A percentile compares a stretch with the other conserved stretches of the same genome.
Conservation (phyloP, 2,329 filamentous ascomycete genomes). For the Leptoxyphium fumago region DNA sequence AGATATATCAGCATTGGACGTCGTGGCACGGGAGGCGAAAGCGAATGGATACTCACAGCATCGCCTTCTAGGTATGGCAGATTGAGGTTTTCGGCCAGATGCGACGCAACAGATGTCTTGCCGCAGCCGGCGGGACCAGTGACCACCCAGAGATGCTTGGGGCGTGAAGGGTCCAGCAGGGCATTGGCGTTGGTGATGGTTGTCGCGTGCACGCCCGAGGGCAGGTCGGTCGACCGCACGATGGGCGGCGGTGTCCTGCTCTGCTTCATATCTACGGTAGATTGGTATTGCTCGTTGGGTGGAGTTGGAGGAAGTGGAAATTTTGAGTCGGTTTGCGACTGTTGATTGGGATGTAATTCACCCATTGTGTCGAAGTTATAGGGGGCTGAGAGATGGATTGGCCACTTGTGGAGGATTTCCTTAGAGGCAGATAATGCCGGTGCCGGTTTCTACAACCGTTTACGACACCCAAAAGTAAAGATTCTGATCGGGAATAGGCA, state of each 20-base stretch:
- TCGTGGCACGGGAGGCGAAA: neutral
- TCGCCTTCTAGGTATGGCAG: slow-evolving; percentile 38
- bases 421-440: too few relatives aligned
- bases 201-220: neutral
- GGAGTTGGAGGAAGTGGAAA: neutral
- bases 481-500: too few relatives aligned
- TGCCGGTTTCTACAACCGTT: too few relatives aligned
- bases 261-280: neutral
- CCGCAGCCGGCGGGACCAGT: slow-evolving; percentile 40
- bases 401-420: too few relatives aligned
- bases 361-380: too few relatives aligned
- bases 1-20: neutral
- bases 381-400: too few relatives aligned
- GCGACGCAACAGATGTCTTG: slow-evolving; percentile 37
- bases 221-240: neutral
- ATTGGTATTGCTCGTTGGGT: neutral
- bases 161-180: neutral
- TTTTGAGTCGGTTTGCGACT: neutral
- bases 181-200: neutral
- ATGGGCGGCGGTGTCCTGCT: neutral
- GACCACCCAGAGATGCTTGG: slow-evolving; percentile 36
- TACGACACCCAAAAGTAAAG: too few relatives aligned
- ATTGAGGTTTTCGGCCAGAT: slow-evolving; percentile 27
- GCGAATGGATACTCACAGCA: slow-evolving; percentile 23
- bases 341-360: too few relatives aligned